A percentile compares a stretch with the other conserved stretches of the same genome.
Conservation (phyloP, 1,284 basidiomycete genomes). For the Rhodotorula sp. region DNA sequence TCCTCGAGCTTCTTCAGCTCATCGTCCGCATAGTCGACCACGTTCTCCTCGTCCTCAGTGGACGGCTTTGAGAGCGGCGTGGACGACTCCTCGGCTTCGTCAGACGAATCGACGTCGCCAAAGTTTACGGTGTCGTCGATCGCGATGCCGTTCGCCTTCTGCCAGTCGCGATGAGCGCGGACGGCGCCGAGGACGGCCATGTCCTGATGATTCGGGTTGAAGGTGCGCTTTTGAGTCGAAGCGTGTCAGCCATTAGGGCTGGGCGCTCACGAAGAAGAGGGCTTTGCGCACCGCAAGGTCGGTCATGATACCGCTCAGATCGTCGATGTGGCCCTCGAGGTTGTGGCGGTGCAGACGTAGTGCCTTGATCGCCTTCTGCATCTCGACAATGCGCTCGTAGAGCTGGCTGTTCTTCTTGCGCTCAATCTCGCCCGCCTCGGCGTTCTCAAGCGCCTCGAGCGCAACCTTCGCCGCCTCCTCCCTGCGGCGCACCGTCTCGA, state of each 20-base stretch:
- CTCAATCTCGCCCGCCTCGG: slow-evolving; percentile 47
- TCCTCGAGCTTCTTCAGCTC: slow-evolving; percentile 68
- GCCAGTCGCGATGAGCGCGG: slow-evolving; percentile 82
- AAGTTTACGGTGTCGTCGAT: slow-evolving; percentile 24
- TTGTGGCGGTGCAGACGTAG: slow-evolving; percentile 71
- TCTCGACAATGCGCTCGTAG: slow-evolving; percentile 71
- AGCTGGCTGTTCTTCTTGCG: slow-evolving; percentile 73
- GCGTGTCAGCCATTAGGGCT: neutral
- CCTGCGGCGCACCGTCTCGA: slow-evolving; percentile 56
- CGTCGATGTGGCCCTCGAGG: slow-evolving; percentile 70
- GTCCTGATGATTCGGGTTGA: slow-evolving; percentile 98
- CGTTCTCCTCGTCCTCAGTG: slow-evolving; percentile 28
- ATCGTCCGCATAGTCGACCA: slow-evolving; percentile 51
- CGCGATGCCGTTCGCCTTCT: slow-evolving; percentile 48
- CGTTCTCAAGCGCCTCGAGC: slow-evolving; percentile 44
- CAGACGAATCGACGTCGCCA: neutral
- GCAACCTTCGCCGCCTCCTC: slow-evolving; percentile 62
- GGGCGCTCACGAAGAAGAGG: neutral
- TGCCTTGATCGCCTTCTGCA: slow-evolving; percentile 72
- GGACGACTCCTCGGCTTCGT: slow-evolving; percentile 7
- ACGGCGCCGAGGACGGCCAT: slow-evolving; percentile 98
- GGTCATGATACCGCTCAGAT: slow-evolving; percentile 80
- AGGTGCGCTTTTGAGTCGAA: slow-evolving; percentile 56
- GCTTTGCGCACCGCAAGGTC: slow-evolving; percentile 63
- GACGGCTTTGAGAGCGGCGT: neutral